Percentiles rank a stretch among this genome's conserved stretches.
Conservation (phyloP, 1,284 basidiomycete species). For the Papiliotrema nemorosa region DNA sequence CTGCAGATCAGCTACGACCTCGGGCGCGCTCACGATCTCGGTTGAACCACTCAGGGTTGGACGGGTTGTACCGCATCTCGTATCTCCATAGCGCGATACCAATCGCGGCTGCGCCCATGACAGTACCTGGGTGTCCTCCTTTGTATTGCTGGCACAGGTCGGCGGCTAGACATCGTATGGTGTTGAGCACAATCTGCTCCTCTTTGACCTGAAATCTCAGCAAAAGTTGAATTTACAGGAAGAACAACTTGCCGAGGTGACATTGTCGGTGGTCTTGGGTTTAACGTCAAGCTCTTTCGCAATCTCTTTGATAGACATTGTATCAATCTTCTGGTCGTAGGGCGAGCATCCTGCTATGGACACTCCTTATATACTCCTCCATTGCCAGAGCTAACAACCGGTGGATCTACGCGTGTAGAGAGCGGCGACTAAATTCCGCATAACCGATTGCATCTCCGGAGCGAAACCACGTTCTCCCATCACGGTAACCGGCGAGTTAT, state of each 20-base stretch:
- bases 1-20: conserved; percentile 6
- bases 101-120: conserved; percentile 48
- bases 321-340: too few species aligned
- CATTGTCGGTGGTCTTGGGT: background rate
- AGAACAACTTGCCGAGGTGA: too few species aligned
- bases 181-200: conserved; percentile 40
- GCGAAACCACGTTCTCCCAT: too few species aligned
- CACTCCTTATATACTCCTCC: too few species aligned
- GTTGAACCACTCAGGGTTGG: conserved; percentile 35
- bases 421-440: too few species aligned
- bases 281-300: too few species aligned
- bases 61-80: conserved; percentile 40
- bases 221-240: background rate
- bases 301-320: too few species aligned
- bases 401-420: too few species aligned
- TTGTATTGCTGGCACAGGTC: conserved; percentile 45
- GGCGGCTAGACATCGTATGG: conserved; percentile 43
- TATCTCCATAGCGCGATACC: conserved; percentile 38
- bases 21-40: conserved; percentile 21
- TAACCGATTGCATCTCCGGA: too few species aligned
- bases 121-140: conserved; percentile 51
- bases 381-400: too few species aligned
- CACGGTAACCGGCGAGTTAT: too few species aligned
- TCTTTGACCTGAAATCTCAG: conserved; percentile 9
- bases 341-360: too few species aligned